Evolutionary conservation across 2,329 filamentous ascomycete species (phyloP).

Genomic region (Didymella pinodella): DNA sequence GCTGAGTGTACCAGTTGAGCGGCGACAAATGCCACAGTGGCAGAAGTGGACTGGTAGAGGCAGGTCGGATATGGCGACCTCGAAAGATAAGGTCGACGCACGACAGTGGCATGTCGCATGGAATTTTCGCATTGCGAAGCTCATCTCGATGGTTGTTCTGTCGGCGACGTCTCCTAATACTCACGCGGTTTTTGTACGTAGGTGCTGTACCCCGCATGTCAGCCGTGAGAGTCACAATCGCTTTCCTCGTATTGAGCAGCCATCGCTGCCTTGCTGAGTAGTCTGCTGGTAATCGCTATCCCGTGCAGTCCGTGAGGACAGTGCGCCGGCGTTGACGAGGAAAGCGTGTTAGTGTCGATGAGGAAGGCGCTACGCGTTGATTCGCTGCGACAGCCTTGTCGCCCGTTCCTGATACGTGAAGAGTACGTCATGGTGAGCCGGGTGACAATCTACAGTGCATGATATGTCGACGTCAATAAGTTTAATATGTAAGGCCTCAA

Average conservation of each 20-base stretch:
- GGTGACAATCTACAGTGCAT: neutral
- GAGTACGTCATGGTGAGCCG: conserved; percentile 10
- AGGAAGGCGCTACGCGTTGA: neutral
- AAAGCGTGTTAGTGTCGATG: neutral
- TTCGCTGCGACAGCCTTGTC: neutral
- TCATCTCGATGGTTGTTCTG: no score
- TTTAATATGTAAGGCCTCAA: neutral
- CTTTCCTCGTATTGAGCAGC: conserved; percentile 2
- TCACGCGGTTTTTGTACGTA: neutral
- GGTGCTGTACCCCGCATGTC: conserved; percentile 3
- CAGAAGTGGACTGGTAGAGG: conserved; percentile 57
- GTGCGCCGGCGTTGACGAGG: neutral
- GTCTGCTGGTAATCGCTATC: neutral
- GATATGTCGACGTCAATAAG: neutral
- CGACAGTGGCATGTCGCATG: conserved; percentile 20
- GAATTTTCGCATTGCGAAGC: conserved; percentile 4
- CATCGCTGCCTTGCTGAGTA: neutral
- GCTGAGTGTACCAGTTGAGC: conserved; percentile 57
- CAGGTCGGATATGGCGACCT: conserved; percentile 44
- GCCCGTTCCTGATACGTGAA: neutral
- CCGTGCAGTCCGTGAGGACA: neutral
- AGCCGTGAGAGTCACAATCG: conserved; percentile 1
- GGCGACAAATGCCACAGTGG: conserved; percentile 62
- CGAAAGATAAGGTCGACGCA: conserved; percentile 45
- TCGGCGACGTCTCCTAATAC: neutral